These are phyloP conservation scores for Solanum chaucha DNA, from an alignment of 257 asterid genomes.

Conservation along the genomic window DNA sequence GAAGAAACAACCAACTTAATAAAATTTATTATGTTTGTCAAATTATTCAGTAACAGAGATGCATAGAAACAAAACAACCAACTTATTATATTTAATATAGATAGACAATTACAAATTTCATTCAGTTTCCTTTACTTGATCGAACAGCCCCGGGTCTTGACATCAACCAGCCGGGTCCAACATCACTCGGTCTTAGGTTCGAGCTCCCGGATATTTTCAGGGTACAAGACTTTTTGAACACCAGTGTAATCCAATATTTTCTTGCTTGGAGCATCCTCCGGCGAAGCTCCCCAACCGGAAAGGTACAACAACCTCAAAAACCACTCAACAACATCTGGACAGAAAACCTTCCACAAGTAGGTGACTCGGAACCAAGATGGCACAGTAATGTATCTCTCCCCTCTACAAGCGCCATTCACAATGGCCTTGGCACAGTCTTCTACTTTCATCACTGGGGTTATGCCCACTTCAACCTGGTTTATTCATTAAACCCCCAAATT, in stretches of 20 bases:
- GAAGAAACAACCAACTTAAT: neutral
- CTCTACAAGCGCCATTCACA: conserved; percentile 34
- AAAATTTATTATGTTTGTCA: neutral
- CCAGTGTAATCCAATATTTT: conserved; percentile 33
- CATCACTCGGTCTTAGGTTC: neutral
- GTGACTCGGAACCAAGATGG: conserved; percentile 43
- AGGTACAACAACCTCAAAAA: conserved; percentile 20
- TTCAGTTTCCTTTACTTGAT: neutral
- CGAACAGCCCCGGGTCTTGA: neutral
- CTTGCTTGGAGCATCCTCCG: conserved; percentile 26
- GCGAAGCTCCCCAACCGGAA: conserved; percentile 11
- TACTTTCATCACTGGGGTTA: conserved; percentile 24
- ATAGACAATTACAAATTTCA: neutral
- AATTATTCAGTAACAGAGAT: neutral
- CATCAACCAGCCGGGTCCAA: neutral
- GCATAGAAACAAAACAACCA: neutral
- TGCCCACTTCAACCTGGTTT: neutral
- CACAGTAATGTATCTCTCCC: conserved; percentile 49
- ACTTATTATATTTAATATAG: neutral
- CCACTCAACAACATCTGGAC: conserved; percentile 52
- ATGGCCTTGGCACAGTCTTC: conserved; percentile 45
- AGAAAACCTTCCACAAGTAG: conserved; percentile 33
- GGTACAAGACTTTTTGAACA: conserved; percentile 29
- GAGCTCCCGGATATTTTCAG: conserved; percentile 13
- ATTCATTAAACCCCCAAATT: neutral